These are phyloP conservation scores for Astragalus glycyphyllos DNA, from an alignment of 306 rosid species.

Conservation along the genomic window DNA sequence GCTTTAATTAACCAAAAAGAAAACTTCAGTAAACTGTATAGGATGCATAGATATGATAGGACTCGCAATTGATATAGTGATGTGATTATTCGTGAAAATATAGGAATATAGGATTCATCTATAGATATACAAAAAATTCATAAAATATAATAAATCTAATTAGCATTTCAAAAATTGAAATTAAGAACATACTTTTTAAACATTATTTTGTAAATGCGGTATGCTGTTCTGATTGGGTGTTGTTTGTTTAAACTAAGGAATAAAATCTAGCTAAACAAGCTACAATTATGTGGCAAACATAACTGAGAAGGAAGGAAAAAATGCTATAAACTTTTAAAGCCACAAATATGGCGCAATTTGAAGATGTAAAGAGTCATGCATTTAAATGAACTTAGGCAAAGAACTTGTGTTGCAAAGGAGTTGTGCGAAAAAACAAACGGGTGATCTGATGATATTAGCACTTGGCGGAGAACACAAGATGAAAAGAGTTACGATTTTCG, in stretches of 20 bases:
- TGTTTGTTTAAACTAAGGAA: neutral
- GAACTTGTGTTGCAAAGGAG: neutral
- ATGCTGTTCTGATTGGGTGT: neutral
- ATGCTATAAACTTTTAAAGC: neutral
- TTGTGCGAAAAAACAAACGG: neutral
- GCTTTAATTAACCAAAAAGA: neutral
- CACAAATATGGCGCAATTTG: neutral
- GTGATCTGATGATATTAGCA: neutral
- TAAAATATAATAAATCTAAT: no score
- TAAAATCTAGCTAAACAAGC: neutral
- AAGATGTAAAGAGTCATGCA: neutral
- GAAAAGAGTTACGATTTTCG: neutral
- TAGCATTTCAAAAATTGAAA: no score
- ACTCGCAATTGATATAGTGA: no score
- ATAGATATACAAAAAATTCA: no score
- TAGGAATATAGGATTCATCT: no score
- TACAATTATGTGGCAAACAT: neutral
- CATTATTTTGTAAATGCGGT: no score
- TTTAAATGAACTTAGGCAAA: neutral
- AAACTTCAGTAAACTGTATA: no score
- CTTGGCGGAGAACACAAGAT: neutral
- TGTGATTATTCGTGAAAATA: no score
- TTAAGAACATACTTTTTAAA: neutral
- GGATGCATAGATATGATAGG: no score
- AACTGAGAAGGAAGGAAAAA: neutral